Conservation (phyloP, 352 stramenopile species). For the Phytopythium chamaehyphon region DNA sequence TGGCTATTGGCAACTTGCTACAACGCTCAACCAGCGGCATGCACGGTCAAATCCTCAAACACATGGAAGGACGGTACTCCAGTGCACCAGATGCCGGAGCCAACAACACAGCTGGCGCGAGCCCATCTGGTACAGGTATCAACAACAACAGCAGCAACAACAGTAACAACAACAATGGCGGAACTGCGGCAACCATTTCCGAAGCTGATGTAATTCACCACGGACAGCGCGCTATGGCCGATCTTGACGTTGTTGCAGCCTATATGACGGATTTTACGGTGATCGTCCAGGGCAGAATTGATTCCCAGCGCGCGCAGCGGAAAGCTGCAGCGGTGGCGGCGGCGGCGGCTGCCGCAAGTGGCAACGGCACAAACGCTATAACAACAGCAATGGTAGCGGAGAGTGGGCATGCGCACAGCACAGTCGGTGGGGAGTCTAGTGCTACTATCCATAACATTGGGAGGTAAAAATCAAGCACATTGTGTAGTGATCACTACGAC, state of each 20-base stretch:
- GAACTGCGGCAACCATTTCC: constrained; percentile 52
- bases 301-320: constrained; percentile 70
- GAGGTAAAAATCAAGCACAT: not conserved
- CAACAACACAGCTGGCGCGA: constrained; percentile 20
- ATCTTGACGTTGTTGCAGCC: constrained; percentile 90
- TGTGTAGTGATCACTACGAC: not conserved
- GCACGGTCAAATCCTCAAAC: constrained; percentile 85
- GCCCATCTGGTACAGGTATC: constrained; percentile 3
- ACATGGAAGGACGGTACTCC: constrained; percentile 56
- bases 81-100: not conserved
- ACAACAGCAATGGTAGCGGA: not conserved
- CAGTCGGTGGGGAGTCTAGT: constrained; percentile 4
- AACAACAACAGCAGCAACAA: constrained; percentile 14
- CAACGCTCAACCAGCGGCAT: constrained; percentile 82
- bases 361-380: not conserved
- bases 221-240: constrained; percentile 76
- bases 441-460: constrained; percentile 4
- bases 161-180: constrained; percentile 6
- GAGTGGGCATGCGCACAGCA: not conserved
- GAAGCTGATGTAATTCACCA: constrained; percentile 86
- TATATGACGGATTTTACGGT: constrained; percentile 93
- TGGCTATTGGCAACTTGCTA: constrained; percentile 83
- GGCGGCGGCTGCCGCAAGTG: constrained; percentile 8
- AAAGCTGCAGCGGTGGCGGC: constrained; percentile 34
- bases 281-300: constrained; percentile 69